These are phyloP conservation scores for Pseudogymnoascus sp. DNA, from an alignment of 2,329 filamentous ascomycete genomes.

Conservation along the genomic window DNA sequence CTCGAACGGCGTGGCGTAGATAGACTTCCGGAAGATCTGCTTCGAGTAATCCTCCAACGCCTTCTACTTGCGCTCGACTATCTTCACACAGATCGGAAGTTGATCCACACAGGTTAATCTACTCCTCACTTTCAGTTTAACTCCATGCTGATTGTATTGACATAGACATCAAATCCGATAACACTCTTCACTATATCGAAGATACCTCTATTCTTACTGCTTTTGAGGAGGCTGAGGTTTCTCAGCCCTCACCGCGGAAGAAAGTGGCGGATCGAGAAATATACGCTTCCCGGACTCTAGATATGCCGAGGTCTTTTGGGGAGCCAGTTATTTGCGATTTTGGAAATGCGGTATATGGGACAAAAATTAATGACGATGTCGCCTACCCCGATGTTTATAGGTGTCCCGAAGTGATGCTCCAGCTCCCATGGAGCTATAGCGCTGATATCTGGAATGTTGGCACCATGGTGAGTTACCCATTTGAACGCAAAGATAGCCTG, in stretches of 20 bases:
- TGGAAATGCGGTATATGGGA: conserved; percentile 36
- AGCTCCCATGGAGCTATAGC: conserved; percentile 21
- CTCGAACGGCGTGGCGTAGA: conserved; percentile 33
- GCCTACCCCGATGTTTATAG: conserved; percentile 36
- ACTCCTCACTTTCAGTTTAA: conserved; percentile 1
- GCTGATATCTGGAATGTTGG: conserved; percentile 24
- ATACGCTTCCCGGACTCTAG: conserved; percentile 36
- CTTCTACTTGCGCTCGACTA: conserved; percentile 39
- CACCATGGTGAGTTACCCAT: conserved; percentile 16
- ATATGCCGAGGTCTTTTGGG: conserved; percentile 27
- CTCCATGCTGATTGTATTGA: conserved; percentile 13
- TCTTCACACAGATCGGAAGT: conserved; percentile 37
- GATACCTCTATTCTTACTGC: conserved; percentile 31
- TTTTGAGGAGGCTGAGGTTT: conserved; percentile 35
- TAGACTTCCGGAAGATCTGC: conserved; percentile 29
- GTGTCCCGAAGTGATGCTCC: conserved; percentile 39
- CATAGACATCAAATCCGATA: conserved; percentile 39
- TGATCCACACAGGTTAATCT: conserved; percentile 39
- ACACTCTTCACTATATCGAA: conserved; percentile 36
- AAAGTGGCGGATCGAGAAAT: conserved; percentile 33
- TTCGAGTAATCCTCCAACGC: conserved; percentile 32
- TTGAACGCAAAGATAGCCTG: conserved; percentile 4
- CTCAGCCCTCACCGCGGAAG: conserved; percentile 36
- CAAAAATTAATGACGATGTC: conserved; percentile 28
- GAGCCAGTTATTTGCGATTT: conserved; percentile 41